Evolutionary conservation across 352 stramenopile genomes (phyloP), one percentile per base, ranked within the genome.

Genomic region (Globisporangium canariense): DNA sequence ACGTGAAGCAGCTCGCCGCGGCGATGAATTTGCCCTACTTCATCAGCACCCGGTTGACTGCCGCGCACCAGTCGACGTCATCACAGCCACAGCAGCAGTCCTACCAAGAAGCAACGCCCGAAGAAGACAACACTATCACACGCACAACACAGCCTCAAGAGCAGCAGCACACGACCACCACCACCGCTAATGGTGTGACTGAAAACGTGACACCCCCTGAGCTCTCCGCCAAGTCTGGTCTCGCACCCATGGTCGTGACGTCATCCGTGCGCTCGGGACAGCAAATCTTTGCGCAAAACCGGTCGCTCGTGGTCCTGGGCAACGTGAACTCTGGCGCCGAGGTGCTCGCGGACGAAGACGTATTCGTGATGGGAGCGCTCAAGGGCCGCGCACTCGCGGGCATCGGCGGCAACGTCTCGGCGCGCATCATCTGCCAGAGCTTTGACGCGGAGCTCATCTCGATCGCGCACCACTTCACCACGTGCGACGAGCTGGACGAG

Each of bases 401-500:
- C 30, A 90, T 97, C 36, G 79, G 81, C 32, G 89, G 89, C 58
- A 88, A 93, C 72, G 75, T 78, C 25, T 60, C 45, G 30, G 88
- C 88, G 13, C 80, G 77, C 56, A 87, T 91, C 66, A 66, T 84
- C 25, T 91, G 80, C 59, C 79, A 90, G 68, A 83, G 76, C 60
- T 97, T 97, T 64, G 88, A 97, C 67, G 89, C 88, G 9, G 89
- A 97, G 74, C 82, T 97, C 65, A 83, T 97, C 58, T 94, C 88
- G 57, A 94, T 97, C 73, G 87, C 83, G 43, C 85, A 97, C 69
- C 86, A 88, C 67, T 96, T 96, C 64, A 96, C 89, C 40, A 96
- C 89, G n/a, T 95, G 84, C 66, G 87, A 96, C 67, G 81, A 81
- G 49, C 64, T 90, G 40, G 72, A 76, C 60, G 67, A 76, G 58